Conservation (phyloP, 768 basidiomycete genomes). For the Kondoa malvinella region DNA sequence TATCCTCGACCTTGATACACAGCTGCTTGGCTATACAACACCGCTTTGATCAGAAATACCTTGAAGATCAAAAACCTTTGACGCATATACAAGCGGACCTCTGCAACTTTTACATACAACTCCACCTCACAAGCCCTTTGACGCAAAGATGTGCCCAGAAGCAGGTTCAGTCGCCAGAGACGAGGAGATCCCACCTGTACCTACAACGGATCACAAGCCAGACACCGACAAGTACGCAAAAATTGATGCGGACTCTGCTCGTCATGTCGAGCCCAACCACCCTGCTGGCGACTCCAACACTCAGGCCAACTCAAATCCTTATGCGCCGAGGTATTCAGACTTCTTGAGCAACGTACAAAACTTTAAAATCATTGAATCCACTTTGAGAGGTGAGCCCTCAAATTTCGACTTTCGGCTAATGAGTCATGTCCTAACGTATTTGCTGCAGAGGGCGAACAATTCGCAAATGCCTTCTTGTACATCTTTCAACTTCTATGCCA, state of each 20-base stretch:
- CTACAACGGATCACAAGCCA: background rate
- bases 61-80: too few species aligned
- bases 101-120: too few species aligned
- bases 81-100: too few species aligned
- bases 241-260: background rate
- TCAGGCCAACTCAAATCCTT: slow-evolving; percentile 16
- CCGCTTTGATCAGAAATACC: too few species aligned
- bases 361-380: slow-evolving; percentile 94
- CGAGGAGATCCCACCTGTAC: background rate
- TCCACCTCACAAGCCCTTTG: too few species aligned
- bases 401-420: background rate
- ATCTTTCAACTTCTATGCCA: slow-evolving; percentile 7
- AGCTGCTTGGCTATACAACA: too few species aligned
- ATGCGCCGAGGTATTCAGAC: slow-evolving; percentile 19
- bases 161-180: background rate
- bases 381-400: slow-evolving; percentile 41
- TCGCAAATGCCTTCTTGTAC: slow-evolving; percentile 90
- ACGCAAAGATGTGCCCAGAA: background rate
- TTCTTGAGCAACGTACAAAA: slow-evolving; percentile 25
- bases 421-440: background rate
- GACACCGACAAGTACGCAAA: background rate
- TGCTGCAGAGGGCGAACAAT: slow-evolving; percentile 38
- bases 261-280: background rate
- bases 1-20: too few species aligned
- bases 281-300: background rate